A percentile compares a stretch with the other conserved stretches of the same genome.
Conservation (phyloP, 768 basidiomycete genomes). For the Lyophyllum atratum region DNA sequence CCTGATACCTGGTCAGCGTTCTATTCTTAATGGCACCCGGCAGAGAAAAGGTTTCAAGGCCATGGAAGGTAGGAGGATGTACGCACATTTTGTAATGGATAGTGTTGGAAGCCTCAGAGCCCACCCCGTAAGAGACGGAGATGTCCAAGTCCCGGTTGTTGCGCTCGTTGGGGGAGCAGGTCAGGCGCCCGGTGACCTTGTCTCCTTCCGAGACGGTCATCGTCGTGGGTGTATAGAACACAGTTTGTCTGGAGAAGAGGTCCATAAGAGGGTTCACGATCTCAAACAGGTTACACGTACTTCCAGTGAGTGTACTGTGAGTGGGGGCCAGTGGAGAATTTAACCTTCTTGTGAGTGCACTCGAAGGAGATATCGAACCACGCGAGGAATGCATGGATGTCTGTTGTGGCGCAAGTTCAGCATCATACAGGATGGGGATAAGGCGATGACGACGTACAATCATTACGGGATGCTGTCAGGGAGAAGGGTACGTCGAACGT, state of each 20-base stretch:
- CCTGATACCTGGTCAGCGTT: constrained; percentile 75
- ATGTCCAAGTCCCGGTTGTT: constrained; percentile 98
- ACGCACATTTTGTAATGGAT: constrained; percentile 90
- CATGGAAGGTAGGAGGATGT: constrained; percentile 21
- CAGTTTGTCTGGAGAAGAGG: constrained; percentile 75
- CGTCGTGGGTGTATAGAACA: constrained; percentile 92
- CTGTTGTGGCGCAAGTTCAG: constrained; percentile 37
- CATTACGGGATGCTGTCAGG: constrained; percentile 82
- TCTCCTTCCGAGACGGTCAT: constrained; percentile 72
- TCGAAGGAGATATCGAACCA: constrained; percentile 99
- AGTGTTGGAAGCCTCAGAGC: constrained; percentile 33
- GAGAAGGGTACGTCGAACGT: constrained; percentile 81
- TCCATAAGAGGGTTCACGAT: background rate
- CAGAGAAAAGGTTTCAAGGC: constrained; percentile 14
- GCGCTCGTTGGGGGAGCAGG: constrained; percentile 85
- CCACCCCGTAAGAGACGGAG: constrained; percentile 65
- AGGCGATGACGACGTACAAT: constrained; percentile 62
- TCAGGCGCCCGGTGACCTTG: constrained; percentile 66
- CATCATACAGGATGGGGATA: background rate
- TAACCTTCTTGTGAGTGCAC: constrained; percentile 92
- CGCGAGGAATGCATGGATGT: constrained; percentile 95
- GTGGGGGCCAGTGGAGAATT: constrained; percentile 97
- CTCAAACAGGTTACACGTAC: constrained; percentile 47
- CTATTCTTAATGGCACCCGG: constrained; percentile 27
- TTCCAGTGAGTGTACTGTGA: constrained; percentile 97